A percentile compares a stretch with the other conserved stretches of the same genome.
These are phyloP conservation scores for Candida tammaniensis DNA, from an alignment of 805 yeast species.

Conservation along the genomic window DNA sequence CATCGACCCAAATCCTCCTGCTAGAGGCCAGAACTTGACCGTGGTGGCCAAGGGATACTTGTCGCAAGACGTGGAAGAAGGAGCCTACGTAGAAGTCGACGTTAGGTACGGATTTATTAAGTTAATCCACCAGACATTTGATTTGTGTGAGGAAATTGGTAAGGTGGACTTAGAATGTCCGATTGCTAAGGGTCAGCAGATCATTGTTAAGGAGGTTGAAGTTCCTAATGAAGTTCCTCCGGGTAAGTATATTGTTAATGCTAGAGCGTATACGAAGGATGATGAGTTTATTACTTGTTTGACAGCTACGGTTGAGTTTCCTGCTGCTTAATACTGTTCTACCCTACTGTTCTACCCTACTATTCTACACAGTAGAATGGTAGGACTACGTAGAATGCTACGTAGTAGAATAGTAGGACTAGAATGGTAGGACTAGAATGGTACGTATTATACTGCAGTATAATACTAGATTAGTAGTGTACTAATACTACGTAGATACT, in stretches of 20 bases:
- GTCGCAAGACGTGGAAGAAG: constrained; percentile 58
- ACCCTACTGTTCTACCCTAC: not conserved
- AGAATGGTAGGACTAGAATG: no score
- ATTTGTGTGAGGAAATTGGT: constrained; percentile 82
- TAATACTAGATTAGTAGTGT: no score
- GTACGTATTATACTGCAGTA: no score
- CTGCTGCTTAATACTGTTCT: constrained; percentile 20
- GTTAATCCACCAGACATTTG: constrained; percentile 84
- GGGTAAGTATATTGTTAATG: constrained; percentile 82
- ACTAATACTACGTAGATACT: no score
- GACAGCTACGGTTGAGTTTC: constrained; percentile 65
- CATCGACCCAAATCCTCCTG: constrained; percentile 85
- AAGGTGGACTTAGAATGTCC: constrained; percentile 90
- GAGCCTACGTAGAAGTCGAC: constrained; percentile 92
- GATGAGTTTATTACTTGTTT: constrained; percentile 84
- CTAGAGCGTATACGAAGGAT: constrained; percentile 84
- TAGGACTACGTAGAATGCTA: no score
- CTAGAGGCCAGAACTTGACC: constrained; percentile 78
- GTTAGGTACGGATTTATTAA: constrained; percentile 91
- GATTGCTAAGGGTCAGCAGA: constrained; percentile 62
- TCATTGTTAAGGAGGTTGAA: constrained; percentile 67
- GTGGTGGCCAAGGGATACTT: constrained; percentile 72
- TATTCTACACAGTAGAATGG: not conserved
- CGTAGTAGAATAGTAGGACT: no score
- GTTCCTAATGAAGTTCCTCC: constrained; percentile 94